Percentiles rank a stretch among this genome's conserved stretches.
Conservation (phyloP, 345 rosid genomes). For the Erysimum cheiranthoides region DNA sequence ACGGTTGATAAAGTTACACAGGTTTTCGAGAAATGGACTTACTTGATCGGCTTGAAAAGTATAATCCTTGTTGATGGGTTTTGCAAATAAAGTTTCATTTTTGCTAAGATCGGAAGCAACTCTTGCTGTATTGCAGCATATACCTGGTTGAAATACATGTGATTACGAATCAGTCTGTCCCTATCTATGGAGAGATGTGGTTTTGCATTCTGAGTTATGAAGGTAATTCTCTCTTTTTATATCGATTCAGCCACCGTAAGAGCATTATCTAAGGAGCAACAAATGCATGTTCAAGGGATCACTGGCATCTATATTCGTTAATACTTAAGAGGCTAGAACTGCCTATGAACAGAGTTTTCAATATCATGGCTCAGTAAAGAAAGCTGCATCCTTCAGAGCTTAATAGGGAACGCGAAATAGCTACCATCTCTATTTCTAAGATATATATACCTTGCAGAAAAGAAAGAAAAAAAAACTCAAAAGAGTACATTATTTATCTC, state of each 20-base stretch:
- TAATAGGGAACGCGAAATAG: slow-evolving; percentile 20
- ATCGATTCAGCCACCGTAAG: background rate
- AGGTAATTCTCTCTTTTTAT: background rate
- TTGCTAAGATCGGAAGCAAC: slow-evolving; percentile 70
- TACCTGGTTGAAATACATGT: slow-evolving; percentile 58
- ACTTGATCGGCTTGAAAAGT: slow-evolving; percentile 95
- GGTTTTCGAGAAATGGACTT: slow-evolving; percentile 41
- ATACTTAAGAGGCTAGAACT: slow-evolving; percentile 7
- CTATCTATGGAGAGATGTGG: background rate
- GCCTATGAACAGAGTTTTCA: background rate
- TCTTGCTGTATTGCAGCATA: slow-evolving; percentile 73
- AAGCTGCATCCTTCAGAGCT: slow-evolving; percentile 35
- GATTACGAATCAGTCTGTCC: slow-evolving; percentile 17
- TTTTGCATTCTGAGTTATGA: slow-evolving; percentile 4
- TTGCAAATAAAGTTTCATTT: slow-evolving; percentile 93
- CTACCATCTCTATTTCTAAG: slow-evolving; percentile 12
- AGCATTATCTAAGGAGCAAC: slow-evolving; percentile 5
- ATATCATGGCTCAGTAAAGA: slow-evolving; percentile 5
- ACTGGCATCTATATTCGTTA: slow-evolving; percentile 10
- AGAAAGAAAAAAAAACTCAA: background rate
- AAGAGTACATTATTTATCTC: background rate
- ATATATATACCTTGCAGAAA: background rate
- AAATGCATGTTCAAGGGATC: slow-evolving; percentile 24
- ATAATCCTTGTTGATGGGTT: slow-evolving; percentile 83
- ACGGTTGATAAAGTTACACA: slow-evolving; percentile 3